These are phyloP conservation scores for Yarrowia alimentaria DNA, from an alignment of 805 yeast genomes.

Conservation along the genomic window DNA sequence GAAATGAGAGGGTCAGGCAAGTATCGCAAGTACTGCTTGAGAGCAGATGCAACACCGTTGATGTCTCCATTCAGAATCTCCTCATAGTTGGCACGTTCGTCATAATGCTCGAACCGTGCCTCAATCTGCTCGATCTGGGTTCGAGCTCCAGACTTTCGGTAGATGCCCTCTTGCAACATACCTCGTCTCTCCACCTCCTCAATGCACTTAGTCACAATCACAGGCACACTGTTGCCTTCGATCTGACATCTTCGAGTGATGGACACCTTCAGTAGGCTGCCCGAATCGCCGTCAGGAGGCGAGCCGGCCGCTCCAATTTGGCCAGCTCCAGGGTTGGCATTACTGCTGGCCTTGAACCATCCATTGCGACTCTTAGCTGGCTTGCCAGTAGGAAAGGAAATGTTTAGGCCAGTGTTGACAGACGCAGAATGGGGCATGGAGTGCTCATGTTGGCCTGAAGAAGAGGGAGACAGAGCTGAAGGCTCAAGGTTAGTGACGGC, in stretches of 20 bases:
- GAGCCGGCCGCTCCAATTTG: constrained; percentile 5
- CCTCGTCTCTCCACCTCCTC: constrained; percentile 77
- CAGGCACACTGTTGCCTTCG: constrained; percentile 67
- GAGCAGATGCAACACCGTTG: constrained; percentile 79
- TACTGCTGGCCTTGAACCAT: constrained; percentile 31
- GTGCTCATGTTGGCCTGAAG: constrained; percentile 7
- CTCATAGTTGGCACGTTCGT: constrained; percentile 42
- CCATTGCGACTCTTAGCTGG: constrained; percentile 28
- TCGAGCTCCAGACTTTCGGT: constrained; percentile 83
- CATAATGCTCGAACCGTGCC: constrained; percentile 41
- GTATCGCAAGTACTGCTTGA: constrained; percentile 82
- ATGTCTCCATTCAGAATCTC: constrained; percentile 59
- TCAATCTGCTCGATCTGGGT: constrained; percentile 56
- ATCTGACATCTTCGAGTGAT: constrained; percentile 59
- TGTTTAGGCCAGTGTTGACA: constrained; percentile 31
- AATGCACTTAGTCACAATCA: constrained; percentile 67
- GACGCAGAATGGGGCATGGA: constrained; percentile 4
- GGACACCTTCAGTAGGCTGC: constrained; percentile 49
- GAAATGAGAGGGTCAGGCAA: constrained; percentile 84
- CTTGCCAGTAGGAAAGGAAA: constrained; percentile 30
- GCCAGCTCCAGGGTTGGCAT: neutral
- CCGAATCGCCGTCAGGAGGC: constrained; percentile 23
- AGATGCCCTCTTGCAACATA: constrained; percentile 77
- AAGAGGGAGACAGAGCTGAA: constrained; percentile 7
- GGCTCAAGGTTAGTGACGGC: constrained; percentile 26